These are phyloP conservation scores for Phlebiopsis flavidoalba DNA, from an alignment of 768 basidiomycete species.

Conservation along the genomic window DNA sequence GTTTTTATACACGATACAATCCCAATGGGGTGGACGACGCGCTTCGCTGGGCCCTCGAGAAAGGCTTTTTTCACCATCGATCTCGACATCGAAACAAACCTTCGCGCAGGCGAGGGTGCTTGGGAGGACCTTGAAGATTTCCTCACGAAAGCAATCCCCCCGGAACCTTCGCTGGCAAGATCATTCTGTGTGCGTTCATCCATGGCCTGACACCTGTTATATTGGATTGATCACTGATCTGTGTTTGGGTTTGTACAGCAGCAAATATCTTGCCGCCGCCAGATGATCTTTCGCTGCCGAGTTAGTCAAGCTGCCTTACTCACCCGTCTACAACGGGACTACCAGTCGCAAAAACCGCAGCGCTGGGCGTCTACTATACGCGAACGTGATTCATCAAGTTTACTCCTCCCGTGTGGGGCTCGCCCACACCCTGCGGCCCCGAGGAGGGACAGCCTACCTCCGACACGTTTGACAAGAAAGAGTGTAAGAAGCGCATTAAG, in stretches of 20 bases:
- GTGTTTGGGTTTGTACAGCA: constrained; percentile 41
- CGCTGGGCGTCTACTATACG: constrained; percentile 72
- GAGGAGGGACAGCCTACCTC: constrained; percentile 36
- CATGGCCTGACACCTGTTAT: not conserved
- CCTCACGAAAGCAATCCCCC: constrained; percentile 53
- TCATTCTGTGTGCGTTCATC: constrained; percentile 55
- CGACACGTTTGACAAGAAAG: constrained; percentile 44
- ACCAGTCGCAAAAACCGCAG: constrained; percentile 64
- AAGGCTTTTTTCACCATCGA: constrained; percentile 63
- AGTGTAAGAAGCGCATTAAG: constrained; percentile 67
- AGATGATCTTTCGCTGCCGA: constrained; percentile 61
- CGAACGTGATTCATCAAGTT: constrained; percentile 71
- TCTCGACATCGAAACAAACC: constrained; percentile 56
- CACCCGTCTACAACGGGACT: constrained; percentile 72
- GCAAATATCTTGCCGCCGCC: constrained; percentile 81
- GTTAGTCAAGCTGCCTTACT: constrained; percentile 76
- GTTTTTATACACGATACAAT: constrained; percentile 47
- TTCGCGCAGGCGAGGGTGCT: constrained; percentile 45
- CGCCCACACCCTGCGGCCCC: constrained; percentile 35
- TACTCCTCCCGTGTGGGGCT: constrained; percentile 71
- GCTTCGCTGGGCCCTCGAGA: constrained; percentile 61
- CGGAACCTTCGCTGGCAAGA: constrained; percentile 35
- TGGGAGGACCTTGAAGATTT: constrained; percentile 71
- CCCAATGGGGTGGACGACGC: constrained; percentile 48
- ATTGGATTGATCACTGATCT: not conserved